Base-by-base conservation (phyloP, 2,329 filamentous ascomycete genomes). In the Plenodomus biglobosus region DNA sequence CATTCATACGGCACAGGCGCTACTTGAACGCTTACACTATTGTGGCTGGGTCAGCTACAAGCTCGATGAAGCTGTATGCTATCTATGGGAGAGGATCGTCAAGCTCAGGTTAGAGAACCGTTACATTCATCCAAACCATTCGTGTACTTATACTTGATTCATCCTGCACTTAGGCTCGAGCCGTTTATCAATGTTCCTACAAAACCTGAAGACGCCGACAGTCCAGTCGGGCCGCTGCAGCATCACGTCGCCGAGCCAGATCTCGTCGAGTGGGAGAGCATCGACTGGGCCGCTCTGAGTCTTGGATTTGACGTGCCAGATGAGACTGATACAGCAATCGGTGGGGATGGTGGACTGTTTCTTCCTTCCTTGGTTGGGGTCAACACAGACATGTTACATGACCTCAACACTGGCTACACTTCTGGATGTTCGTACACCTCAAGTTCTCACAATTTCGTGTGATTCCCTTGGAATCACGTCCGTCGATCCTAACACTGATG, bases 1-100 rank as follows among this genome's bases (percentile, higher is more conserved):
- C 8, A 63, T 72, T 3, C 37, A 44, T 6, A 60, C 61, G 10
- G 59, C 59, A 13, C 50, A 63, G 21, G 43, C 48, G 10, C 50
- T 71, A 1, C 62, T 72, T 20, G 54, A 46, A 39, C 59, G 64
- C 34, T 51, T 72, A n/a, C 63, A 65, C 34, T 40, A 64, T 19
- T 72, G 66, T 44, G 67, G 68, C 41, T 72, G 69, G 69, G 69
- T 72, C 44, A 64, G 61, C 50, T 71, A 65, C 56, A 70, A 71
- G 52, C 62, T 72, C 16, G 64, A 69, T 38, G 50, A 61, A 42
- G 66, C 65, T 44, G 67, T 66, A 24, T 46, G 52, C 36, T 41
- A 56, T 35, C 48, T 72, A 18, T 72, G 68, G 68, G 56, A 58
- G 24, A 56, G 52, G 22, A 68, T 71, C 38, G 45, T 64, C 48